A percentile compares a stretch with the other conserved stretches of the same genome.
These are phyloP conservation scores for Pleurotus eryngii DNA, from an alignment of 768 basidiomycete species.

Conservation along the genomic window DNA sequence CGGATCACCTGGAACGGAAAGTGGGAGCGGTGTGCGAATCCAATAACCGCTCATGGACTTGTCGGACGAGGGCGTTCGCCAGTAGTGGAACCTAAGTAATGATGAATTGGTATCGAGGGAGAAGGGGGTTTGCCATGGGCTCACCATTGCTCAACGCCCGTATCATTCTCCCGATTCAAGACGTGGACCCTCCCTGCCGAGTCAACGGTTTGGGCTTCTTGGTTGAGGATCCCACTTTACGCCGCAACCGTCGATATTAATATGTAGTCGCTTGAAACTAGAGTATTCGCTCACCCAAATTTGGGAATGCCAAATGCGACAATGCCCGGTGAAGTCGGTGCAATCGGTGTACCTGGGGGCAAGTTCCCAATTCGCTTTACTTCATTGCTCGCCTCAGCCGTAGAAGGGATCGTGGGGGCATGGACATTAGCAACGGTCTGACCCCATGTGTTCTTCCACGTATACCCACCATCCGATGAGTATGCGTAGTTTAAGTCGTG, in stretches of 20 bases:
- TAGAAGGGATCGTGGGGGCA: background rate
- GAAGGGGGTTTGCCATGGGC: background rate
- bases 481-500: slow-evolving; percentile 32
- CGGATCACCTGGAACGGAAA: slow-evolving; percentile 15
- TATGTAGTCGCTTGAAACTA: slow-evolving; percentile 25
- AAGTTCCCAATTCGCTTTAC: background rate
- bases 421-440: slow-evolving; percentile 24
- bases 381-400: background rate
- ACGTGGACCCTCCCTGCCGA: slow-evolving; percentile 41
- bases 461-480: slow-evolving; percentile 24
- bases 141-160: slow-evolving; percentile 4
- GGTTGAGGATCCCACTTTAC: slow-evolving; percentile 42
- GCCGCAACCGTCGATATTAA: background rate
- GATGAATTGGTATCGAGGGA: background rate
- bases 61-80: background rate
- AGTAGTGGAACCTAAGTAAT: slow-evolving; percentile 18
- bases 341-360: slow-evolving; percentile 18
- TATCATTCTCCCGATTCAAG: slow-evolving; percentile 37
- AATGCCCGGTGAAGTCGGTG: slow-evolving; percentile 31
- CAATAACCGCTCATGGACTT: slow-evolving; percentile 15
- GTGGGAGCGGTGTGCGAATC: slow-evolving; percentile 30
- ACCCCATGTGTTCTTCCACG: slow-evolving; percentile 35
- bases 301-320: slow-evolving; percentile 32
- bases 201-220: slow-evolving; percentile 46
- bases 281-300: slow-evolving; percentile 30